Evolutionary conservation across 1,284 basidiomycete genomes (phyloP).

Genomic region (Irpex sp.): DNA sequence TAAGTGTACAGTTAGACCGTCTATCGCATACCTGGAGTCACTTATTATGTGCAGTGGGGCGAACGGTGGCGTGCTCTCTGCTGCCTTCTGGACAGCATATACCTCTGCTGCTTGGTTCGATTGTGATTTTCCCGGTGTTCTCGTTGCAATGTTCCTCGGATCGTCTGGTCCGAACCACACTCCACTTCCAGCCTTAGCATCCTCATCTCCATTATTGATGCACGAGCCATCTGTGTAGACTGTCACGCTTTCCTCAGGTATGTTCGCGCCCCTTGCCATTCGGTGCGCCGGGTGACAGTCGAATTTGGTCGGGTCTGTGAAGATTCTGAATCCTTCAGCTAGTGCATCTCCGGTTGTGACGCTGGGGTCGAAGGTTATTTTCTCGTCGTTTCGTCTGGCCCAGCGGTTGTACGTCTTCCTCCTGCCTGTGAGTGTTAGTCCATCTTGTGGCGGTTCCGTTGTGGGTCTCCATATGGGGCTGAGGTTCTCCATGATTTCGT

Average conservation of each 20-base stretch:
- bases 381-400: too few species aligned
- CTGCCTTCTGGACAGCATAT: not conserved
- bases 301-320: not conserved
- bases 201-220: slow-evolving; percentile 12
- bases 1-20: slow-evolving; percentile 5
- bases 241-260: slow-evolving; percentile 14
- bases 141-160: not conserved
- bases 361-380: too few species aligned
- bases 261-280: not conserved
- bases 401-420: too few species aligned
- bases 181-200: not conserved
- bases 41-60: slow-evolving; percentile 5
- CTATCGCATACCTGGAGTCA: slow-evolving; percentile 4
- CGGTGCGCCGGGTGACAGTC: not conserved
- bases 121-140: not conserved
- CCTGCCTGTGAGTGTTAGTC: too few species aligned
- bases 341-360: not conserved
- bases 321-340: not conserved
- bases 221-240: slow-evolving; percentile 25
- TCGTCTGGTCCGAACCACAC: not conserved
- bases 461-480: too few species aligned
- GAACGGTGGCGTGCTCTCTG: not conserved
- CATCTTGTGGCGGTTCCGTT: too few species aligned
- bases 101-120: not conserved
- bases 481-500: too few species aligned